These are phyloP conservation scores for Glycyrrhiza uralensis DNA, from an alignment of 306 rosid species.

Conservation along the genomic window DNA sequence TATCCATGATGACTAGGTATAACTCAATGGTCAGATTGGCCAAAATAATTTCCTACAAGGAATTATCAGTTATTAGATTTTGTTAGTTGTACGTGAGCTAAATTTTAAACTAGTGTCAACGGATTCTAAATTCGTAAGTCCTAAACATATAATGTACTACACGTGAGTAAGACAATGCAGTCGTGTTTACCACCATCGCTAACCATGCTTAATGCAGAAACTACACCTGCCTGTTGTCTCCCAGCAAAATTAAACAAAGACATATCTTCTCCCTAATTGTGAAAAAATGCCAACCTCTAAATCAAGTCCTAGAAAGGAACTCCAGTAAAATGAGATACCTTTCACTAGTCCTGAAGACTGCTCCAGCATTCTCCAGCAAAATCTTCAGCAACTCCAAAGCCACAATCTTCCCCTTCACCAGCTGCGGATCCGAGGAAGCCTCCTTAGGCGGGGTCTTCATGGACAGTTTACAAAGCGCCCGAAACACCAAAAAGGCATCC, in stretches of 20 bases:
- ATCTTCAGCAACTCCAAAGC: constrained; percentile 94
- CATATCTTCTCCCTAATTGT: background rate
- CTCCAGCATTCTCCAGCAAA: constrained; percentile 97
- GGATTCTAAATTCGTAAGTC: background rate
- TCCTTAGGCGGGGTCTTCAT: constrained; percentile 98
- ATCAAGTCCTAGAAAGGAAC: background rate
- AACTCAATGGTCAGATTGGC: constrained; percentile 9
- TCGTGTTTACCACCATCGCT: background rate
- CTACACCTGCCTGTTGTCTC: background rate
- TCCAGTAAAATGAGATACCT: constrained; percentile 48
- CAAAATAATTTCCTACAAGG: background rate
- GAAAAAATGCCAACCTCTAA: background rate
- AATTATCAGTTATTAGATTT: background rate
- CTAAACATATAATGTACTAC: background rate
- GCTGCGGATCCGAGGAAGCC: constrained; percentile 75
- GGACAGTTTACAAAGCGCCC: constrained; percentile 95
- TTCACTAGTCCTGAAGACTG: constrained; percentile 96
- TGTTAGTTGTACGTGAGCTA: background rate
- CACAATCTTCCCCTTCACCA: constrained; percentile 96
- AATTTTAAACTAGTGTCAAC: background rate
- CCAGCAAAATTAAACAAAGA: background rate
- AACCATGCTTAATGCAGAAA: constrained; percentile 7
- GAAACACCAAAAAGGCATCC: constrained; percentile 90
- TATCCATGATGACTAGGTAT: background rate
- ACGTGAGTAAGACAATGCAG: background rate